These are phyloP conservation scores for Cercospora canescens DNA, from an alignment of 2,329 filamentous ascomycete genomes.

Conservation along the genomic window DNA sequence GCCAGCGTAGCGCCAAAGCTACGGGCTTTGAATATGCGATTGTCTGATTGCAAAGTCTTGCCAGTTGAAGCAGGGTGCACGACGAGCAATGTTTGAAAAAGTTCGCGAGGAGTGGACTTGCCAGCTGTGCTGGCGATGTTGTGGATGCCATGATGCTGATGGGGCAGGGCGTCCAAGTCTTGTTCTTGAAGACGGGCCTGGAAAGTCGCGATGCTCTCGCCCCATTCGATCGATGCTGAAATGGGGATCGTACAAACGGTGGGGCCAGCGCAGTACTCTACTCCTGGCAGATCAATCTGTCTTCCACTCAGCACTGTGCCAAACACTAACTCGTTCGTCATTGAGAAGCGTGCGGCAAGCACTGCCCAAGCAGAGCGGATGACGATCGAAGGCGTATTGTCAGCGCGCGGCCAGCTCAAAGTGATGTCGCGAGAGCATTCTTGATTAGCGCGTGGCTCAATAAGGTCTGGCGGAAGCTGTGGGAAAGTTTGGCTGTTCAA, in stretches of 20 bases:
- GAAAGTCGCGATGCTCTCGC: neutral
- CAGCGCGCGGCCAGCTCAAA: slow-evolving; percentile 1
- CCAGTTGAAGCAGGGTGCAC: slow-evolving; percentile 33
- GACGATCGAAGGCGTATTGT: neutral
- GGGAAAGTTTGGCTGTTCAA: neutral
- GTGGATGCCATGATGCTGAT: slow-evolving; percentile 13
- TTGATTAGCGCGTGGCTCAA: slow-evolving; percentile 1
- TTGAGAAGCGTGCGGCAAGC: slow-evolving; percentile 1
- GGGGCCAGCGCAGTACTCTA: slow-evolving; percentile 12
- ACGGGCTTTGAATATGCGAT: neutral
- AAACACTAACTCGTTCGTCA: slow-evolving; percentile 7
- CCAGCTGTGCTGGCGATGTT: neutral
- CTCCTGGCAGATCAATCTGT: slow-evolving; percentile 5
- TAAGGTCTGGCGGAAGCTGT: neutral
- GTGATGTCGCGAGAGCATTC: neutral
- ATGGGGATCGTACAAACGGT: slow-evolving; percentile 18
- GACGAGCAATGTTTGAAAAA: slow-evolving; percentile 57
- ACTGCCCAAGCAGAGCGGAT: slow-evolving; percentile 13
- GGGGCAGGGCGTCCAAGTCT: slow-evolving; percentile 9
- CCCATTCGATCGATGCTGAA: neutral
- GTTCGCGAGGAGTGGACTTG: slow-evolving; percentile 44
- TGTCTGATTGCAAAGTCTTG: neutral
- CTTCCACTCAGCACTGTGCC: slow-evolving; percentile 12
- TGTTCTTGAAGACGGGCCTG: slow-evolving; percentile 1
- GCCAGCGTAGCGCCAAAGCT: neutral